Evolutionary conservation across 1,139 yeast genomes (phyloP).

Genomic region (Suhomyces taliae): DNA sequence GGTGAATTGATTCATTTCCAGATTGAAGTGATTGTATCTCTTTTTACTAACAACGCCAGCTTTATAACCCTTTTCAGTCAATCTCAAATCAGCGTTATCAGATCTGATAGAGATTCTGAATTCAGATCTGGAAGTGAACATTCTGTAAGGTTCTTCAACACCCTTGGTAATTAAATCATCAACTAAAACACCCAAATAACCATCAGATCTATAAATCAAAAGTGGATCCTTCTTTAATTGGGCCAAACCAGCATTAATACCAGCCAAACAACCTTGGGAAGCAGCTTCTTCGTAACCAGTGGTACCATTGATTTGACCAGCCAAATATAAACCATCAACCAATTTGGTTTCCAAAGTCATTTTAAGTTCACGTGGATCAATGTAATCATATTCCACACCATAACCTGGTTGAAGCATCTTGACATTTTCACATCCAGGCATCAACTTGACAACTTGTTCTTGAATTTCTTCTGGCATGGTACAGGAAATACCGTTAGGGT

Average conservation of each 20-base stretch:
- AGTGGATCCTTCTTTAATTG: constrained; percentile 45
- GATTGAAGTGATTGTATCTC: constrained; percentile 53
- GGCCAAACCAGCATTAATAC: constrained; percentile 82
- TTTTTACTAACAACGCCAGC: constrained; percentile 66
- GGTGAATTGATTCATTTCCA: constrained; percentile 50
- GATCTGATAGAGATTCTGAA: constrained; percentile 86
- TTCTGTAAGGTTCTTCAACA: constrained; percentile 94
- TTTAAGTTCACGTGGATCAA: constrained; percentile 86
- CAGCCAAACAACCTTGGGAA: constrained; percentile 94
- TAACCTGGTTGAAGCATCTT: constrained; percentile 92
- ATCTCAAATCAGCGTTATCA: constrained; percentile 87
- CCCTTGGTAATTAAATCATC: constrained; percentile 96
- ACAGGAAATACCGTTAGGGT: constrained; percentile 95
- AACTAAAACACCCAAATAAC: constrained; percentile 86
- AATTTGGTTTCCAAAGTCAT: constrained; percentile 80
- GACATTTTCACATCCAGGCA: constrained; percentile 89
- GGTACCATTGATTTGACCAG: constrained; percentile 98
- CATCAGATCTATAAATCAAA: constrained; percentile 70
- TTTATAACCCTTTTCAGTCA: constrained; percentile 67
- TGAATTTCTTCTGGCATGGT: constrained; percentile 97
- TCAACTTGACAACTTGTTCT: constrained; percentile 64
- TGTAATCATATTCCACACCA: constrained; percentile 96
- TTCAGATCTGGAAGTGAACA: constrained; percentile 97
- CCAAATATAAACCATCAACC: constrained; percentile 77
- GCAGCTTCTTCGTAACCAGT: constrained; percentile 99